Conservation (phyloP, 306 rosid genomes). For the Bauhinia variegata region DNA sequence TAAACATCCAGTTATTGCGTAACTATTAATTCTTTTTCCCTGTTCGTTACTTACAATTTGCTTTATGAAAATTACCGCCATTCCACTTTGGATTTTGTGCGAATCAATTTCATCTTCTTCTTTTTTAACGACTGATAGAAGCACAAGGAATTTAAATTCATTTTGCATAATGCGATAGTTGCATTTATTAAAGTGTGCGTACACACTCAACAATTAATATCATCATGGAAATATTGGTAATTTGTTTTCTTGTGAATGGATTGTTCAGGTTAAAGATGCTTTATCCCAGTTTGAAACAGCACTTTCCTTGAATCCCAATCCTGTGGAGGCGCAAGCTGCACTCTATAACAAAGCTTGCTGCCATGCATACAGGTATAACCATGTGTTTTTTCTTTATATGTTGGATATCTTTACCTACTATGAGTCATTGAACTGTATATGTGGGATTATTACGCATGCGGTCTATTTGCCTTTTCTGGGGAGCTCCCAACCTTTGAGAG, state of each 20-base stretch:
- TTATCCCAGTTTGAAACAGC: conserved; percentile 86
- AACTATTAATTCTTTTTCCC: background rate
- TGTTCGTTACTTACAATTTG: background rate
- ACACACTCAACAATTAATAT: too few relatives aligned
- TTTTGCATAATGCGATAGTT: background rate
- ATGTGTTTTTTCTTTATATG: background rate
- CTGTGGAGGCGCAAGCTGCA: conserved; percentile 92
- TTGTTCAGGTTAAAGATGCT: conserved; percentile 92
- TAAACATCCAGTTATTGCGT: background rate
- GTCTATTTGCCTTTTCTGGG: background rate
- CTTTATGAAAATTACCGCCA: background rate
- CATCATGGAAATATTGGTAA: background rate
- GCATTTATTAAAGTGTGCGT: too few relatives aligned
- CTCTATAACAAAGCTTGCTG: conserved; percentile 97
- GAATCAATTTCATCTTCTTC: background rate
- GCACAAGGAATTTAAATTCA: background rate
- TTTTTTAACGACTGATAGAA: background rate
- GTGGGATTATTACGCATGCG: conserved; percentile 9
- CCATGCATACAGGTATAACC: conserved; percentile 77
- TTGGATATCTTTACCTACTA: background rate
- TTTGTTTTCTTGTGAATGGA: conserved; percentile 20
- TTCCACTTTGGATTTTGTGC: background rate
- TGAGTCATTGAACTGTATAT: conserved; percentile 3
- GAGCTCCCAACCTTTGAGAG: conserved; percentile 5
- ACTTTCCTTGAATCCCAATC: conserved; percentile 76